Conservation (phyloP, 2,329 filamentous ascomycete species). For the Lojkania enalia region DNA sequence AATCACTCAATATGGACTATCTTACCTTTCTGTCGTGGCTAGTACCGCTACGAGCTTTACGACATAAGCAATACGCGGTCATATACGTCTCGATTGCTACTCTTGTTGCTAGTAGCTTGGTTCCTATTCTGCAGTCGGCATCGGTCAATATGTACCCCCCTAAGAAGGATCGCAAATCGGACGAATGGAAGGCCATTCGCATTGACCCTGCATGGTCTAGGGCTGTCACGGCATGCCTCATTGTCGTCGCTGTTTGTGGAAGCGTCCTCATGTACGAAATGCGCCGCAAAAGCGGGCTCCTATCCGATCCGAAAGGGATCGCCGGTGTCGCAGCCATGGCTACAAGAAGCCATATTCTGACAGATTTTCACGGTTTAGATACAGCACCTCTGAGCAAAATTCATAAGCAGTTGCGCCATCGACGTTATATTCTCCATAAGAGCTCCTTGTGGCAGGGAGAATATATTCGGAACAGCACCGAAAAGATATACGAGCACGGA, state of each 20-base stretch:
- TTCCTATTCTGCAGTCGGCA: slow-evolving; percentile 69
- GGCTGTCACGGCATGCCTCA: slow-evolving; percentile 59
- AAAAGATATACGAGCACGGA: slow-evolving; percentile 51
- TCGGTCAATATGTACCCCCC: slow-evolving; percentile 61
- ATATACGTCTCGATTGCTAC: slow-evolving; percentile 67
- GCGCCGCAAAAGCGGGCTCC: slow-evolving; percentile 65
- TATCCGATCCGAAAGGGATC: slow-evolving; percentile 71
- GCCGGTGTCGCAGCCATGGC: slow-evolving; percentile 76
- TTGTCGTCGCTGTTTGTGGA: slow-evolving; percentile 62
- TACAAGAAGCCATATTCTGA: slow-evolving; percentile 71
- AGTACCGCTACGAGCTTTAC: slow-evolving; percentile 65
- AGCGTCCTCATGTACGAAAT: slow-evolving; percentile 63
- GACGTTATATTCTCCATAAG: slow-evolving; percentile 71
- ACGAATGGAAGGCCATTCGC: slow-evolving; percentile 57
- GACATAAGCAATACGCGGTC: slow-evolving; percentile 68
- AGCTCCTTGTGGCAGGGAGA: slow-evolving; percentile 69
- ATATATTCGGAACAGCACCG: slow-evolving; percentile 53
- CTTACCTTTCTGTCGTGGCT: slow-evolving; percentile 69
- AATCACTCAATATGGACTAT: slow-evolving; percentile 74
- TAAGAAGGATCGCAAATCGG: slow-evolving; percentile 51
- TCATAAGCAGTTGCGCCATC: slow-evolving; percentile 66
- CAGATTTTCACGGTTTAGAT: slow-evolving; percentile 74
- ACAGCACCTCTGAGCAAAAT: slow-evolving; percentile 68
- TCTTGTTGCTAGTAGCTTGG: slow-evolving; percentile 66
- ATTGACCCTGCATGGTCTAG: slow-evolving; percentile 65